phyloP scores from a whole-genome alignment of 352 stramenopile genomes.

The Phytophthora foliorum region DNA sequence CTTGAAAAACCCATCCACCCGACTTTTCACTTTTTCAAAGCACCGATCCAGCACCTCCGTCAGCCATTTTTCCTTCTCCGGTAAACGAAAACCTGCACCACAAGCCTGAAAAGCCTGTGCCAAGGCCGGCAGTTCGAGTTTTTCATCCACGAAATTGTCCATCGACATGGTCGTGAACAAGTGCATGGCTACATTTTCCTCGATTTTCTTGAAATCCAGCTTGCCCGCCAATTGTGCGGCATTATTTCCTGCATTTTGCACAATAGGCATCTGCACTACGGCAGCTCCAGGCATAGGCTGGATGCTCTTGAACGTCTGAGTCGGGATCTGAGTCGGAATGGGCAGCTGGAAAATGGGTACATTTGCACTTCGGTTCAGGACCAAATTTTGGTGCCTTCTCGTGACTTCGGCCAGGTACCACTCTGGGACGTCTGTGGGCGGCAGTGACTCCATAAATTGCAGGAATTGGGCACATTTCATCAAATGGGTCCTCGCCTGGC shows the following conservation, averaged over 20 bases:
- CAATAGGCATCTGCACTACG: constrained; percentile 1
- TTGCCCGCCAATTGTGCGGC: background rate
- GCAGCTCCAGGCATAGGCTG: constrained; percentile 14
- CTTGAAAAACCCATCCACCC: constrained; percentile 36
- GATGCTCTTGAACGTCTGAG: constrained; percentile 26
- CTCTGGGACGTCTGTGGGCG: constrained; percentile 43
- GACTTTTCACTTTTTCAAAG: constrained; percentile 31
- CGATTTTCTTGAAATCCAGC: constrained; percentile 20
- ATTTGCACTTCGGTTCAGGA: background rate
- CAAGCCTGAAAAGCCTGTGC: constrained; percentile 18
- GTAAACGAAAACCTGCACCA: constrained; percentile 1
- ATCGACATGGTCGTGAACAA: constrained; percentile 39
- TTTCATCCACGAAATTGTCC: constrained; percentile 22
- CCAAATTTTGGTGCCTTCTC: constrained; percentile 36
- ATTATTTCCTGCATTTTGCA: constrained; percentile 3
- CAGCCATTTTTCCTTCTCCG: constrained; percentile 35
- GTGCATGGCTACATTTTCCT: constrained; percentile 48
- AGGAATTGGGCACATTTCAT: constrained; percentile 66
- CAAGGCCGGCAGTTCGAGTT: constrained; percentile 25
- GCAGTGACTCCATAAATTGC: constrained; percentile 41
- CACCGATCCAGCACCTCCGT: constrained; percentile 45
- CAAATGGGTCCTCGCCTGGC: constrained; percentile 63
- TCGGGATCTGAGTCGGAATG: constrained; percentile 15
- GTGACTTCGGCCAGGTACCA: constrained; percentile 62
- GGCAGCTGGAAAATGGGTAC: constrained; percentile 12